A percentile compares a stretch with the other conserved stretches of the same genome.
phyloP scores from a whole-genome alignment of 441 rosid genomes.

The Erodium trifolium region DNA sequence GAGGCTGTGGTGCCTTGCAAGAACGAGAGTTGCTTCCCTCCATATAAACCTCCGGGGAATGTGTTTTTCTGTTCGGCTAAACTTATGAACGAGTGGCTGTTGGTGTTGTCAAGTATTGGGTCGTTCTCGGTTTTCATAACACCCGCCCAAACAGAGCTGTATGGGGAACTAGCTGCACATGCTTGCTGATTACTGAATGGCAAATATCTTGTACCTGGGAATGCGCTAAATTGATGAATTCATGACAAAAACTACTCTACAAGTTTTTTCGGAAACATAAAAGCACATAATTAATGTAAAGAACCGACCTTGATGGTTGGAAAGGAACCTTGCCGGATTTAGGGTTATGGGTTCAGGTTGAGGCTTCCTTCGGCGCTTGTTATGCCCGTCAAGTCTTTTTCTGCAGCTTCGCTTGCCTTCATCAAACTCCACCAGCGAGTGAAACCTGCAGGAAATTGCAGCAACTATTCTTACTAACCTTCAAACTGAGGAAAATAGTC shows the following conservation, averaged over 20 bases:
- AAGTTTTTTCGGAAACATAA: neutral
- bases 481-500: too few relatives aligned
- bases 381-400: constrained; percentile 74
- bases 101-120: constrained; percentile 17
- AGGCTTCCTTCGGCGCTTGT: constrained; percentile 61
- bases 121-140: constrained; percentile 33
- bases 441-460: constrained; percentile 38
- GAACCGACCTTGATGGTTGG: constrained; percentile 37
- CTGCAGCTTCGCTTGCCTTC: constrained; percentile 74
- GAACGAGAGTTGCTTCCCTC: constrained; percentile 38
- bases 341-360: constrained; percentile 42
- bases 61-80: constrained; percentile 21
- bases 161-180: constrained; percentile 25
- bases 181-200: constrained; percentile 36
- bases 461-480: too few relatives aligned
- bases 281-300: neutral
- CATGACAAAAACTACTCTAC: neutral
- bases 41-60: constrained; percentile 14
- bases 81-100: constrained; percentile 24
- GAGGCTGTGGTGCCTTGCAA: constrained; percentile 25
- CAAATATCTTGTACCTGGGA: constrained; percentile 37
- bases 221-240: neutral
- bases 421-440: constrained; percentile 62
- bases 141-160: constrained; percentile 36
- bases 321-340: constrained; percentile 35